phyloP scores from a whole-genome alignment of 2,329 filamentous ascomycete genomes.

The Exophiala sp. region DNA sequence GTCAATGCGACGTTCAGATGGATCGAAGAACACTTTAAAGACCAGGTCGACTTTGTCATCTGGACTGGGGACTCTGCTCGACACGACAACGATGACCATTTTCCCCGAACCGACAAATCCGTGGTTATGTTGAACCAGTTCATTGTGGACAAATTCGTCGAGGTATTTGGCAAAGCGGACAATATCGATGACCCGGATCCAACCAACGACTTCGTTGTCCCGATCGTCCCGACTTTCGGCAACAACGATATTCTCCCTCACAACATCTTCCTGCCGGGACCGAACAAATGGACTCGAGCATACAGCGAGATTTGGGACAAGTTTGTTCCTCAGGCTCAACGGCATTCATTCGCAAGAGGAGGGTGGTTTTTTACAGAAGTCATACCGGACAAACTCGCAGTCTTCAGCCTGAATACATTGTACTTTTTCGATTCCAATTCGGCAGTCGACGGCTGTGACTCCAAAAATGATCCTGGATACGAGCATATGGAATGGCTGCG shows the following conservation, averaged over 20 bases:
- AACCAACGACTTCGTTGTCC: conserved; percentile 61
- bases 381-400: conserved; percentile 74
- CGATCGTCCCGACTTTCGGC: conserved; percentile 82
- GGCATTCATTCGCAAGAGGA: conserved; percentile 82
- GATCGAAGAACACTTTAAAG: conserved; percentile 71
- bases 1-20: conserved; percentile 86
- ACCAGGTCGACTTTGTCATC: conserved; percentile 78
- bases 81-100: conserved; percentile 77
- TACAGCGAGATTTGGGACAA: conserved; percentile 74
- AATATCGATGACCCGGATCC: conserved; percentile 45
- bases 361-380: conserved; percentile 95
- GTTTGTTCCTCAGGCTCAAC: conserved; percentile 89
- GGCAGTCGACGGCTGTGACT: conserved; percentile 82
- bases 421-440: conserved; percentile 94
- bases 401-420: conserved; percentile 92
- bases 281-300: conserved; percentile 75
- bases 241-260: conserved; percentile 98
- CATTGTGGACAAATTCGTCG: conserved; percentile 68
- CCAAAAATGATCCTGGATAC: conserved; percentile 76
- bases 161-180: conserved; percentile 59
- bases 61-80: conserved; percentile 90
- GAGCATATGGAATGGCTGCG: conserved; percentile 95
- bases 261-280: conserved; percentile 81
- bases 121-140: conserved; percentile 72
- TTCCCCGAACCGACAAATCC: conserved; percentile 68